phyloP scores from a whole-genome alignment of 2,329 filamentous ascomycete species.

The Ceratocystis diversiconidia region DNA sequence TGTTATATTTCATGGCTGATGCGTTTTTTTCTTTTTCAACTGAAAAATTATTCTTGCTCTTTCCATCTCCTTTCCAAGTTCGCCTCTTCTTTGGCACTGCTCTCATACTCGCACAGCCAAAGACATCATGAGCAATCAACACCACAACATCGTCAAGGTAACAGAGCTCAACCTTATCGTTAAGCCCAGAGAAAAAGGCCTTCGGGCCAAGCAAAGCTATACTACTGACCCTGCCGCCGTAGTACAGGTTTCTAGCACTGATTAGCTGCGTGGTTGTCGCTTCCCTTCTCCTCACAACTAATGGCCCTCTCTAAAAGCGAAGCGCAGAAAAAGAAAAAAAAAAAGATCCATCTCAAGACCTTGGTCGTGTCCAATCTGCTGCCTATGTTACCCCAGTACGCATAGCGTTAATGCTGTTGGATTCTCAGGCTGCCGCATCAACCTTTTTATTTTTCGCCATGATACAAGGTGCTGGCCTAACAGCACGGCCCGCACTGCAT shows the following conservation, averaged over 20 bases:
- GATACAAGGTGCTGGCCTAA: background rate
- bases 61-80: background rate
- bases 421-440: background rate
- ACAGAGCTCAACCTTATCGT: background rate
- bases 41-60: background rate
- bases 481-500: background rate
- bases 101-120: background rate
- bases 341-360: background rate
- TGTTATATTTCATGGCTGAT: background rate
- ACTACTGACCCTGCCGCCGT: background rate
- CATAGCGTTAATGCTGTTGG: background rate
- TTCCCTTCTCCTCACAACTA: background rate
- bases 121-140: background rate
- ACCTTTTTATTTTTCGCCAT: background rate
- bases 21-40: background rate
- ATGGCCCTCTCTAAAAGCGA: background rate
- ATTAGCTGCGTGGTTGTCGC: background rate
- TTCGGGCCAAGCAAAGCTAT: background rate
- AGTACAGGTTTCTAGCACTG: background rate
- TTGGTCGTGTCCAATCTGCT: background rate
- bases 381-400: background rate
- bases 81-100: too few species aligned
- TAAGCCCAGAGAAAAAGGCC: background rate
- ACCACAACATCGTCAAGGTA: background rate
- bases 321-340: background rate